Base-by-base conservation (phyloP, 495 filamentous ascomycete genomes). In the Tuber magnatum region DNA sequence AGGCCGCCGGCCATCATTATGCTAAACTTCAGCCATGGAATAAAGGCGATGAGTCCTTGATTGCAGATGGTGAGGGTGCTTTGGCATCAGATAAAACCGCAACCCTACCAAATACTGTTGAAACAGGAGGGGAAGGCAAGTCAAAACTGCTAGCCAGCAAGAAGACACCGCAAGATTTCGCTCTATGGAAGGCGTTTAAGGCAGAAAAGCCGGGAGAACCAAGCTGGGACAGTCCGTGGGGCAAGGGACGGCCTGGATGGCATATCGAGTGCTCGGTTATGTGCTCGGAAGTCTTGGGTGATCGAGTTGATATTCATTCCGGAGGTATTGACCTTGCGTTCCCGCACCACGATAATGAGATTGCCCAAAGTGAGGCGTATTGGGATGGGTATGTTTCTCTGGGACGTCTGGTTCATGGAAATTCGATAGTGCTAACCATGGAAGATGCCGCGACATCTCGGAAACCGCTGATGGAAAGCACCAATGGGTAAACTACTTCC, bases 251-350 rank as follows among this genome's bases (percentile, higher is more conserved):
- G 32, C 95, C 95, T 0, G 95, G 95, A 24, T 97, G 93, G 95
- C 95, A 98, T 83, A 97, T 99, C 77, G 94, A 99, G 85, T 99
- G 95, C 88, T 95, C 92, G 1, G 94, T 93, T 2, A 99, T 99
- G 95, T 94, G 94, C 1, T 94, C 91, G 3, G 91, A 93, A 73
- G 89, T 92, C 44, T 86, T 99, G 8, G 95, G 94, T 12, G 85
- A 88, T 65, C 85, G 89, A 73, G 92, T 99, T 83, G 95, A 99
- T 84, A 92, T 98, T 71, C 94, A 98, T 83, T 94, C 92, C 35
- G 95, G 95, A 14, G 95, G 95, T 51, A 91, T 97, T 72, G 95
- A 99, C 83, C 87, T 98, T 72, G 90, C 91, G 10, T 98, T 98
- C 83, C 95, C 95, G 1, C 95, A 99, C 84, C 95, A 97, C 81